Base-by-base conservation (phyloP, 805 yeast species). In the Ogataea polymorpha region DNA sequence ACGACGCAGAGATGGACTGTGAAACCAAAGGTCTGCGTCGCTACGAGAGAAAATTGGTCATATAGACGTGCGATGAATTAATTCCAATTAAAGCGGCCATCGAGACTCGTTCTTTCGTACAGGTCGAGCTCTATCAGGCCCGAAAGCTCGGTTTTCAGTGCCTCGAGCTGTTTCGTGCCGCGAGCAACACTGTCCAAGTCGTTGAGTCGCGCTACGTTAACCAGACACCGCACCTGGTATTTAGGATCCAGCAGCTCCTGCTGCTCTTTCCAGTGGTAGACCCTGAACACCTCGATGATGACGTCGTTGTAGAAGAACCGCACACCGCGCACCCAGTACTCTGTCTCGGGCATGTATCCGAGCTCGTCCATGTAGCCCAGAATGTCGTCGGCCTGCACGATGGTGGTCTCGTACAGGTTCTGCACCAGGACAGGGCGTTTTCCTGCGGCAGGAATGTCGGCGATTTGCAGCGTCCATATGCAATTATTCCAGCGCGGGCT, bases 61-160 rank as follows among this genome's bases (percentile, higher is more conserved):
- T 28, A 34, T 29, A 29, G 21, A 29, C 20, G 32, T 29, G 32
- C 32, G 58, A n/a, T 55, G 51, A 39, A 52, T 52, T 26, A 36
- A 29, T 37, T 30, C n/a, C 68, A 62, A 41, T 59, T 60, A 21
- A 84, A 71, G 50, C 96, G 73, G 1, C 90, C 78, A 59, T 89
- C 96, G 88, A 89, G 86, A 18, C 72, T 68, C 56, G 77, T 78
- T 47, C 96, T 71, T 55, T 86, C 93, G 5, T 96, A 95, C 23
- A 85, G 75, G 14, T 70, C 77, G 34, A 90, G 68, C 34, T 78
- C 77, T 7, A 90, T 71, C 36, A 88, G 67, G 11, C 89, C 89
- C 42, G 71, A 66, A 45, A 90, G 65, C 37, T 81, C 86, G 14
- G 68, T 77, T 59, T 86, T 86, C 28, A 88, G 63, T 33, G 63